A percentile compares a stretch with the other conserved stretches of the same genome.
phyloP scores from a whole-genome alignment of 176 grass and related monocot species.

The Pontederia paniculata region DNA sequence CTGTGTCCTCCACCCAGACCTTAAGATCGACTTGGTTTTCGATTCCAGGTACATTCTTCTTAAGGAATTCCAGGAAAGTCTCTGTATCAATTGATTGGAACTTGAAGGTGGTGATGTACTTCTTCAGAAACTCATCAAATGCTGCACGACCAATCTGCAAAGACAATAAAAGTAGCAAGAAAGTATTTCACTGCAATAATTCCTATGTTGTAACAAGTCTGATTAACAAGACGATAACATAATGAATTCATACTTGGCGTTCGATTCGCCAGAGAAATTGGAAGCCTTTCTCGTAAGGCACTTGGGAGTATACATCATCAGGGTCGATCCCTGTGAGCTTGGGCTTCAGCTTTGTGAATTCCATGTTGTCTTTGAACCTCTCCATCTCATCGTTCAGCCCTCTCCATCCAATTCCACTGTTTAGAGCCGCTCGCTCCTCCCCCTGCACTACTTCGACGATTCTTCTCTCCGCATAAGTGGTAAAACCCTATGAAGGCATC shows the following conservation, averaged over 20 bases:
- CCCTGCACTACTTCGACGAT: conserved; percentile 93
- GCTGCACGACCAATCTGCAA: conserved; percentile 66
- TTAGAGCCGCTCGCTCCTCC: conserved; percentile 67
- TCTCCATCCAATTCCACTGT: conserved; percentile 79
- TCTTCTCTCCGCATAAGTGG: conserved; percentile 88
- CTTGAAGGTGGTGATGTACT: conserved; percentile 87
- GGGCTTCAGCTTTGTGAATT: conserved; percentile 89
- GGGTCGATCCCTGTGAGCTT: conserved; percentile 77
- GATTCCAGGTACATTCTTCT: conserved; percentile 57
- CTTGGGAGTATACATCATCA: conserved; percentile 75
- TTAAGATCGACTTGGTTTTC: conserved; percentile 73
- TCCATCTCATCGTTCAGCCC: conserved; percentile 66
- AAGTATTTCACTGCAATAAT: background rate
- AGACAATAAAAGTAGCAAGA: conserved; percentile 1
- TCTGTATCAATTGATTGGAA: conserved; percentile 94
- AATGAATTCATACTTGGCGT: conserved; percentile 42
- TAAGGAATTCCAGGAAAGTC: conserved; percentile 83
- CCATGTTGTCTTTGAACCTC: conserved; percentile 92
- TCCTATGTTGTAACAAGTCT: background rate
- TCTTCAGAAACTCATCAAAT: conserved; percentile 88
- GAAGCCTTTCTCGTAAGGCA: conserved; percentile 96
- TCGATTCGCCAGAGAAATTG: conserved; percentile 96
- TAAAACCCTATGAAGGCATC: conserved; percentile 50
- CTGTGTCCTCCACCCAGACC: conserved; percentile 64
- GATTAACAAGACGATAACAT: background rate